Evolutionary conservation across 768 basidiomycete genomes (phyloP), one percentile per base, ranked within the genome.

Genomic region (Infundibulicybe gibba): DNA sequence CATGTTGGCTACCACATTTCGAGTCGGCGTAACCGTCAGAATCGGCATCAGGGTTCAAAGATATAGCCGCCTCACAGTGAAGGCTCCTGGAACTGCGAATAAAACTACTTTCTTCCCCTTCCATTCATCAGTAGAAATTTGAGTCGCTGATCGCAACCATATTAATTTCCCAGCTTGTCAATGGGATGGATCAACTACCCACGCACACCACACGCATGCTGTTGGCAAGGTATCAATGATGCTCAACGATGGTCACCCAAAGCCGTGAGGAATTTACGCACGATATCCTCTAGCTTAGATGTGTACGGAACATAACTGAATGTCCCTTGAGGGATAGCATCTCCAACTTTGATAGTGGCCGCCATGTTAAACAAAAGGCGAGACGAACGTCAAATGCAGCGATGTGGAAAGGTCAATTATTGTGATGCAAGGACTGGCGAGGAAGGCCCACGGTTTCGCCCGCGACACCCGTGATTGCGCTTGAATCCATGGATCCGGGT

Each of bases 51-150:
- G 21, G 39, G 10, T 2, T 5, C 14, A 32, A 1, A 14, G 19
- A 9, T 17, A 12, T 12, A 12, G n/a, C 15, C 34, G n/a, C 57
- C 82, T 49, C 51, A 88, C 87, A 13, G 87, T 87, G 70, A 90
- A 89, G 13, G 87, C 86, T 40, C 89, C 89, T 14, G 88, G 89
- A 31, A 90, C 86, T 47, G 85, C 71, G 61, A 91, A 75, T 44
- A 90, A 58, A 32, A 90, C 84, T 43, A 91, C 85, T 61, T 85
- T 87, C 72, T 91, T 91, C 58, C 82, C 83, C 63, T 83, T 84
- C 85, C 85, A 90, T 40, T 77, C 72, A 48, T 81, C 69, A 20
- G 79, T 87, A 33, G 64, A 67, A 51, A 88, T 65, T 34, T 68
- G 68, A 39, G 66, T 62, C 32, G 81, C 85, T 86, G 59, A 35